Conservation (phyloP, 2,329 filamentous ascomycete species). For the Neonectria coccinea region DNA sequence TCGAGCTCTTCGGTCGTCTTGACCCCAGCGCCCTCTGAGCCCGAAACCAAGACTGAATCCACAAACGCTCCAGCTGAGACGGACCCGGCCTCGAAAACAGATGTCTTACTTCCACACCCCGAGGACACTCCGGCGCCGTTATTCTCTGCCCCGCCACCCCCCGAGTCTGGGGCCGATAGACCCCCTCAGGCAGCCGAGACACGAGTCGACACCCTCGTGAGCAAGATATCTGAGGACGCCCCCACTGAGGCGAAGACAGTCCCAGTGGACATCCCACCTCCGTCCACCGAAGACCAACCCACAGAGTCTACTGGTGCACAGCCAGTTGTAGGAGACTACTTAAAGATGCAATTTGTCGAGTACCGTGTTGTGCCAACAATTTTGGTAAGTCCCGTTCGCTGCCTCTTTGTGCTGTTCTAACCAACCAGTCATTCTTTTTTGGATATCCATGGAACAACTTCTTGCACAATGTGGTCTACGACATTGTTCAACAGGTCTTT, state of each 20-base stretch:
- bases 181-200: slow-evolving; percentile 37
- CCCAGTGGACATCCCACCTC: slow-evolving; percentile 15
- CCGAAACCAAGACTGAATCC: slow-evolving; percentile 35
- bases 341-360: slow-evolving; percentile 97
- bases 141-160: slow-evolving; percentile 50
- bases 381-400: slow-evolving; percentile 69
- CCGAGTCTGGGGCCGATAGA: slow-evolving; percentile 45
- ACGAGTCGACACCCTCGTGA: slow-evolving; percentile 10
- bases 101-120: slow-evolving; percentile 64
- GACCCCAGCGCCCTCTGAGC: slow-evolving; percentile 41
- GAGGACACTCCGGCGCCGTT: slow-evolving; percentile 78
- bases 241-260: slow-evolving; percentile 22
- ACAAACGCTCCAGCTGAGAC: slow-evolving; percentile 28
- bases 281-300: slow-evolving; percentile 30
- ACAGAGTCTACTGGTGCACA: slow-evolving; percentile 47
- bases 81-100: slow-evolving; percentile 29
- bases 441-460: slow-evolving; percentile 99
- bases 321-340: slow-evolving; percentile 90
- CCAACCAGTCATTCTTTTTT: slow-evolving; percentile 89
- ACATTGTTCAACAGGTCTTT: slow-evolving; percentile 98
- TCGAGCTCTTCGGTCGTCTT: slow-evolving; percentile 39
- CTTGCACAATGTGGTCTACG: slow-evolving; percentile 98
- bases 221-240: not conserved
- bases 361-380: slow-evolving; percentile 95
- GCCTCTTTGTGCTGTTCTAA: slow-evolving; percentile 27